phyloP scores from a whole-genome alignment of 2,329 filamentous ascomycete species.

The Podosphaera xanthii region DNA sequence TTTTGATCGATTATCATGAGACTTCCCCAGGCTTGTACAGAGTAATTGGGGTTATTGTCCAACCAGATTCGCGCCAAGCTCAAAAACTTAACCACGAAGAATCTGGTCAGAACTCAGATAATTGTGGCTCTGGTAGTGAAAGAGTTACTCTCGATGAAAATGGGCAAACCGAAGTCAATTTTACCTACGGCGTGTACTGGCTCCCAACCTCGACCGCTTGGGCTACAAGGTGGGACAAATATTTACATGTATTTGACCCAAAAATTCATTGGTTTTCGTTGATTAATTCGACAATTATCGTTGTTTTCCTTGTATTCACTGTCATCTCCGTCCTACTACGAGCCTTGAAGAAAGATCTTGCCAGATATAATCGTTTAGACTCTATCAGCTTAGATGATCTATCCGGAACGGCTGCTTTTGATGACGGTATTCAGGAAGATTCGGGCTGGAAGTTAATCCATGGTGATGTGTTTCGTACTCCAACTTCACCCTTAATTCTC shows the following conservation, averaged over 20 bases:
- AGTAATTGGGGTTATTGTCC: slow-evolving; percentile 78
- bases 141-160: slow-evolving; percentile 43
- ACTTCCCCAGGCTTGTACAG: slow-evolving; percentile 50
- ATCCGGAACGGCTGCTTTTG: slow-evolving; percentile 50
- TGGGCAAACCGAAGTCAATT: slow-evolving; percentile 45
- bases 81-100: slow-evolving; percentile 25
- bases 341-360: slow-evolving; percentile 83
- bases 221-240: slow-evolving; percentile 97
- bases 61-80: slow-evolving; percentile 50
- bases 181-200: slow-evolving; percentile 90
- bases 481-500: slow-evolving; percentile 59
- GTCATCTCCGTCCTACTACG: slow-evolving; percentile 81
- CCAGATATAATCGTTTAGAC: slow-evolving; percentile 85
- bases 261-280: slow-evolving; percentile 99
- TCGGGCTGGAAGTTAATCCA: slow-evolving; percentile 98
- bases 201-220: slow-evolving; percentile 63
- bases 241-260: slow-evolving; percentile 87
- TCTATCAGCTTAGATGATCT: slow-evolving; percentile 79
- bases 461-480: slow-evolving; percentile 85
- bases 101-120: slow-evolving; percentile 19
- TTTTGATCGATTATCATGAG: slow-evolving; percentile 76
- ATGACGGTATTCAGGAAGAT: slow-evolving; percentile 90
- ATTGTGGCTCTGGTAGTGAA: slow-evolving; percentile 36
- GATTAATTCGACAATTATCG: slow-evolving; percentile 86
- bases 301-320: slow-evolving; percentile 73